These are phyloP conservation scores for Gentiana macrophylla DNA, from an alignment of 257 asterid genomes.

Conservation along the genomic window DNA sequence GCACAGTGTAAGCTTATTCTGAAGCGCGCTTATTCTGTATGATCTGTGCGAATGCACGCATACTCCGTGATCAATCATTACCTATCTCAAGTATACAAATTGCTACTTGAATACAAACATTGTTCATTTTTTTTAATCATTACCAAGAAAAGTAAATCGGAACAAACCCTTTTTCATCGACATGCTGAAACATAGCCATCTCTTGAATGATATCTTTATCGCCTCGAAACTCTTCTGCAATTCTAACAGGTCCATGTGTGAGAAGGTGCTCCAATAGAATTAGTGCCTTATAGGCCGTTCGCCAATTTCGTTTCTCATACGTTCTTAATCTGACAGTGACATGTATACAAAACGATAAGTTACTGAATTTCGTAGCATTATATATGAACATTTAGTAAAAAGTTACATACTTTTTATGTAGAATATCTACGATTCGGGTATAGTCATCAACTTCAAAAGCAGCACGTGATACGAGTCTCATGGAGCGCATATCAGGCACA, in stretches of 20 bases:
- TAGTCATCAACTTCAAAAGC: conserved; percentile 90
- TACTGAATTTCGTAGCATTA: neutral
- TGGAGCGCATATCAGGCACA: conserved; percentile 40
- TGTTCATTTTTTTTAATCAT: neutral
- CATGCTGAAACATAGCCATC: conserved; percentile 38
- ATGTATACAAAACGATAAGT: neutral
- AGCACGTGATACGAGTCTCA: conserved; percentile 72
- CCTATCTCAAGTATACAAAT: neutral
- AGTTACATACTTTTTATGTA: conserved; percentile 44
- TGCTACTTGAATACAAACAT: neutral
- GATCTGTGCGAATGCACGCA: no score
- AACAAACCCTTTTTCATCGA: conserved; percentile 62
- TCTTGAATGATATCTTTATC: conserved; percentile 42
- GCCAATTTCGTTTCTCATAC: conserved; percentile 58
- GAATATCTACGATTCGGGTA: conserved; percentile 60
- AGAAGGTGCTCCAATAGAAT: conserved; percentile 59
- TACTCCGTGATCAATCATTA: neutral
- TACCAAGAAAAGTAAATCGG: neutral
- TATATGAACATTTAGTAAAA: neutral
- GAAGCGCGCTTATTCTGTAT: no score
- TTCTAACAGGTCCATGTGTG: conserved; percentile 71
- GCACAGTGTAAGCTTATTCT: no score
- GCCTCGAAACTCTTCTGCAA: conserved; percentile 62
- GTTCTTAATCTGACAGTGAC: conserved; percentile 35
- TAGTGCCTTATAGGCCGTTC: conserved; percentile 57